Conservation (phyloP, 768 basidiomycete genomes). For the Nevesoporus exiguus region DNA sequence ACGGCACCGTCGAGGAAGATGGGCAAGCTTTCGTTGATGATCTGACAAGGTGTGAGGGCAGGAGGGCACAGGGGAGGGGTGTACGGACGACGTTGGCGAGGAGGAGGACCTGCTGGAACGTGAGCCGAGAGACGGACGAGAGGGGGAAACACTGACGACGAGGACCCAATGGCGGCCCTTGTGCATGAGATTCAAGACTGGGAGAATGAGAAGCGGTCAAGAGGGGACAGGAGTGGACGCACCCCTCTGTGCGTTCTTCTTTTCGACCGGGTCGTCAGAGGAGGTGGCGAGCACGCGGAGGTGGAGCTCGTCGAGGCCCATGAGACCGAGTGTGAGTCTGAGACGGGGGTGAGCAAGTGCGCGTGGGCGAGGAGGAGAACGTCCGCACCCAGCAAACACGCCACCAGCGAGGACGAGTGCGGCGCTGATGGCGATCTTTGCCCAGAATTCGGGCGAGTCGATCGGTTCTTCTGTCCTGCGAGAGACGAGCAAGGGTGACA, state of each 20-base stretch:
- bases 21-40: slow-evolving; percentile 79
- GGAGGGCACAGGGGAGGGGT: too few species aligned
- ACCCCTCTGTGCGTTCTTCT: slow-evolving; percentile 70
- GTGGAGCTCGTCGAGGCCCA: slow-evolving; percentile 92
- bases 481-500: slow-evolving; percentile 1
- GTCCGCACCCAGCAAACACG: slow-evolving; percentile 79
- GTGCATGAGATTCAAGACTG: slow-evolving; percentile 54
- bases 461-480: slow-evolving; percentile 22
- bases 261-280: slow-evolving; percentile 70
- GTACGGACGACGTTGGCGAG: slow-evolving; percentile 78
- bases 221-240: not conserved
- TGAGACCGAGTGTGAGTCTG: slow-evolving; percentile 86
- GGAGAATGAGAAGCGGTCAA: slow-evolving; percentile 4
- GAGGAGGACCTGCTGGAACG: slow-evolving; percentile 62
- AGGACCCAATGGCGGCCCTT: slow-evolving; percentile 90
- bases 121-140: not conserved
- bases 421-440: slow-evolving; percentile 63
- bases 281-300: slow-evolving; percentile 80
- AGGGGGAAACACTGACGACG: slow-evolving; percentile 51
- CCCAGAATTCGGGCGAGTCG: slow-evolving; percentile 69
- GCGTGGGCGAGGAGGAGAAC: fast-evolving
- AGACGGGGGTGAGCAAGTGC: not conserved
- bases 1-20: slow-evolving; percentile 77
- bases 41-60: slow-evolving; percentile 38
- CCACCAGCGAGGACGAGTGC: slow-evolving; percentile 80